Evolutionary conservation across 345 rosid species (phyloP).

Genomic region (Brassica incana): DNA sequence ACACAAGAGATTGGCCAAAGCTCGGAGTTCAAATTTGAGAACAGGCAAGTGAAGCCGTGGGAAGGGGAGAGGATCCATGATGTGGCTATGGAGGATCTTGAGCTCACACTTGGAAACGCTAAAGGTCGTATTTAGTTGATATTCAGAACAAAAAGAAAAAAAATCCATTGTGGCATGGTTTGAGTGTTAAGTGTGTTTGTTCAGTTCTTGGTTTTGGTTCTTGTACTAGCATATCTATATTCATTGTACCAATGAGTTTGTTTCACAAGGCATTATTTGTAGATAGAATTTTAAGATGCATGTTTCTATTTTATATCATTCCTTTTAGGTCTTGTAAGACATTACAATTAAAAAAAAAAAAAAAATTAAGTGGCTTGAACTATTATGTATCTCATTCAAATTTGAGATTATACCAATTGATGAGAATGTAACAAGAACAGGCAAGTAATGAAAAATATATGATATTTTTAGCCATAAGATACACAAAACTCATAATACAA

Average conservation of each 20-base stretch:
- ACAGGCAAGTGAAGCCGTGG: slow-evolving; percentile 90
- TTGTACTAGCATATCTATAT: slow-evolving; percentile 33
- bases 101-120: slow-evolving; percentile 86
- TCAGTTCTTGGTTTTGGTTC: slow-evolving; percentile 33
- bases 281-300: slow-evolving; percentile 36
- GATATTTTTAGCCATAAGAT: slow-evolving; percentile 16
- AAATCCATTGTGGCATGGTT: slow-evolving; percentile 1
- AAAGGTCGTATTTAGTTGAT: slow-evolving; percentile 47
- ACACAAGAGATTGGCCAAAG: slow-evolving; percentile 59
- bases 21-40: slow-evolving; percentile 75
- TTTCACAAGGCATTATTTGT: slow-evolving; percentile 40
- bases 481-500: slow-evolving; percentile 37
- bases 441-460: neutral
- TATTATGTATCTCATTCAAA: slow-evolving; percentile 1
- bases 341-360: neutral
- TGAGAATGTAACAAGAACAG: neutral
- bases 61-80: slow-evolving; percentile 99
- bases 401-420: neutral
- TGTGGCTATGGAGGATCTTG: slow-evolving; percentile 90
- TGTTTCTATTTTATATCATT: slow-evolving; percentile 20
- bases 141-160: neutral
- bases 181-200: slow-evolving; percentile 26
- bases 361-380: neutral
- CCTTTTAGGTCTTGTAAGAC: slow-evolving; percentile 24
- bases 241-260: slow-evolving; percentile 31